Conservation (phyloP, 768 basidiomycete species). For the Mycena epipterygia region DNA sequence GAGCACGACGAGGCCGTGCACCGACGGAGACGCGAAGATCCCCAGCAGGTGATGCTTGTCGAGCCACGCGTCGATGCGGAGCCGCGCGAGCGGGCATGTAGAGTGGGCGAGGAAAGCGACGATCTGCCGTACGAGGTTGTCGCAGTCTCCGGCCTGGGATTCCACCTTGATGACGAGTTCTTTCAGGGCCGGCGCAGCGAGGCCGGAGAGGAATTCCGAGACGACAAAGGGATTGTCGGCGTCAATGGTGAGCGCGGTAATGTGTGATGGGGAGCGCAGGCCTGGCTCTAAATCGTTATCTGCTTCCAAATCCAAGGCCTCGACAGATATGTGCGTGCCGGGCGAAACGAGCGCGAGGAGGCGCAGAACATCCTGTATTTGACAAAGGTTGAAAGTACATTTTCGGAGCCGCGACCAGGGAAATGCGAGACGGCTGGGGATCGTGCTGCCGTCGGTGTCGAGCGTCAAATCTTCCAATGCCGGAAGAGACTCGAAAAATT, state of each 20-base stretch:
- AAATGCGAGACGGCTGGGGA: background rate
- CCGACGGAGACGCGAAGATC: background rate
- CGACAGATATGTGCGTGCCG: background rate
- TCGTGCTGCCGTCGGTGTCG: background rate
- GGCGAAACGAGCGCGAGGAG: background rate
- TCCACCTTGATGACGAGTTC: background rate
- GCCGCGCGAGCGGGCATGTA: background rate
- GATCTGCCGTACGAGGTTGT: background rate
- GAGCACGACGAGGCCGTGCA: background rate
- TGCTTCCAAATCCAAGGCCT: background rate
- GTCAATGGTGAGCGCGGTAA: constrained; percentile 4
- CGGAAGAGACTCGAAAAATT: background rate
- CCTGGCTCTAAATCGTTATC: too few species aligned
- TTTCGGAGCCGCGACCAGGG: constrained; percentile 10
- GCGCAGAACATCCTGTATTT: background rate
- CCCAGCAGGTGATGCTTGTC: background rate
- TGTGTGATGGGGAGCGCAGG: background rate
- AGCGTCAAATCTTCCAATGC: background rate
- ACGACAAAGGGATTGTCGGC: background rate
- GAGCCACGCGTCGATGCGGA: background rate
- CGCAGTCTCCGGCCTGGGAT: background rate
- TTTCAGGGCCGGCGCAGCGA: background rate
- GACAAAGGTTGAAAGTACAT: background rate
- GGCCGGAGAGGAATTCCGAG: background rate
- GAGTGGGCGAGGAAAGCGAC: background rate